Evolutionary conservation across 768 basidiomycete genomes (phyloP), one percentile per base, ranked within the genome.

Genomic region (Hebeloma cylindrosporum): DNA sequence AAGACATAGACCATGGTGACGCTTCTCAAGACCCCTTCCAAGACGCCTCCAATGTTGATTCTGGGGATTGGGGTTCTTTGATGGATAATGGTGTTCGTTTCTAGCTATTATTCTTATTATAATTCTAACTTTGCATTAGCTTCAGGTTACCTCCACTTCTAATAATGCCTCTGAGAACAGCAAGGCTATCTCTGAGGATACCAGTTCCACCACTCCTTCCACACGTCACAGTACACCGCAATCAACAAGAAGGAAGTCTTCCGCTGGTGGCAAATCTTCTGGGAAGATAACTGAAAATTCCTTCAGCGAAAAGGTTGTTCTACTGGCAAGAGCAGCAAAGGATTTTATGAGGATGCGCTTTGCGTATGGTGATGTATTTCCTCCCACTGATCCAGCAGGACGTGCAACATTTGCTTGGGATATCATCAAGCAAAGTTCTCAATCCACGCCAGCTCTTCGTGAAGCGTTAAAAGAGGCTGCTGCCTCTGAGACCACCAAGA

Each of bases 21-120:
- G 18, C 7, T 4, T 20, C 22, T 38, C n/a, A 25, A 23, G 36
- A 38, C n/a, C 7, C 5, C 3, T 6, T 23, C 5, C 7, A 7
- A 4, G 36, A 38, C 20, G 4, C 5, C 40, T 61, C 58, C 30
- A 63, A 63, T 45, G 31, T 57, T 27, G 51, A 58, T 33, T 58
- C 41, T 37, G 41, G 33, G 21, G 61, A 60, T 11, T n/a, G 25
- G 5, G 35, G 53, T 16, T 49, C 36, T 6, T 62, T 57, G 17
- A 25, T 60, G 1, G 59, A n/a, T n/a, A n/a, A n/a, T n/a, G n/a
- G n/a, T n/a, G n/a, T n/a, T n/a, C n/a, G n/a, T n/a, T n/a, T n/a
- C n/a, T n/a, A n/a, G n/a, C n/a, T n/a, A n/a, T n/a, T n/a, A n/a
- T n/a, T n/a, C n/a, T n/a, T n/a, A n/a, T n/a, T n/a, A n/a, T n/a